Evolutionary conservation across 2,329 filamentous ascomycete genomes (phyloP).

Genomic region (Fusarium humuli): DNA sequence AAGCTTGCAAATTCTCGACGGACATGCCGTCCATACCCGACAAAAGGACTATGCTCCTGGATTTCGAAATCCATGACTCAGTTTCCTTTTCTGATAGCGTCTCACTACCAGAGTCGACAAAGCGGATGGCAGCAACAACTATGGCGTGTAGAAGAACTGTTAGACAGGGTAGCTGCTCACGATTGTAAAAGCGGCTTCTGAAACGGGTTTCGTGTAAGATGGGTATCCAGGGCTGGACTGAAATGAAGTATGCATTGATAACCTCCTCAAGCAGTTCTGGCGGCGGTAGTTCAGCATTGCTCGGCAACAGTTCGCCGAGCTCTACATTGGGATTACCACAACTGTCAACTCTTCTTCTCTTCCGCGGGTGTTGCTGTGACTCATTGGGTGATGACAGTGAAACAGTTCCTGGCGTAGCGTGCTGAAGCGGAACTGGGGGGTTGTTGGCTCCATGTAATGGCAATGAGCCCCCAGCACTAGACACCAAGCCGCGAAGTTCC

Average conservation of each 20-base stretch:
- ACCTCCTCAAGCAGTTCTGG: constrained; percentile 38
- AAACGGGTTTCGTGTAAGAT: constrained; percentile 40
- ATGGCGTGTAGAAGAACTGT: constrained; percentile 36
- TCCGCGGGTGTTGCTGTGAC: constrained; percentile 18
- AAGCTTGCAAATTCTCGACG: constrained; percentile 40
- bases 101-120: constrained; percentile 3
- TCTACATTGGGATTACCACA: constrained; percentile 42
- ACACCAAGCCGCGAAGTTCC: constrained; percentile 29
- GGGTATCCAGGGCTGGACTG: constrained; percentile 42
- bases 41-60: constrained; percentile 34
- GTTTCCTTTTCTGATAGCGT: neutral
- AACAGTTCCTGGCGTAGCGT: constrained; percentile 1
- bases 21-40: constrained; percentile 41
- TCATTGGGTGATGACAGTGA: constrained; percentile 1
- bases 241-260: constrained; percentile 35
- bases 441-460: neutral
- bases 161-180: constrained; percentile 30
- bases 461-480: neutral
- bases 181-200: constrained; percentile 33
- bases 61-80: constrained; percentile 25
- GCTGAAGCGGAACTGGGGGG: neutral
- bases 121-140: constrained; percentile 38
- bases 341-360: constrained; percentile 37
- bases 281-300: constrained; percentile 16
- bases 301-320: neutral